phyloP scores from a whole-genome alignment of 441 rosid genomes.

The Adansonia gregorii region DNA sequence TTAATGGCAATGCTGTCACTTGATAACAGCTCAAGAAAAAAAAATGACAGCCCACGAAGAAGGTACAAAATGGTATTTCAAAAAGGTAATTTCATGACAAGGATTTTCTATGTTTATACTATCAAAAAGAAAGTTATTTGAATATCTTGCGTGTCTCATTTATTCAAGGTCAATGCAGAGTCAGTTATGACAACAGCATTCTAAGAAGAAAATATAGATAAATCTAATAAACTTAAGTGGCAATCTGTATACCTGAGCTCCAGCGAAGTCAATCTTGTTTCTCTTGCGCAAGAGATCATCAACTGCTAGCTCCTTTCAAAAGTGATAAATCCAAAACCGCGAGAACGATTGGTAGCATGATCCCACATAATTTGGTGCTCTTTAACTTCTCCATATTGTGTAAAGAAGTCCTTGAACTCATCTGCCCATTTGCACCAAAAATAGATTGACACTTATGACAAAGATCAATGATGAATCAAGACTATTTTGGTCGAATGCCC shows the following conservation, averaged over 20 bases:
- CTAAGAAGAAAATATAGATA: neutral
- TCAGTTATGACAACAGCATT: neutral
- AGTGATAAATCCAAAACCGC: constrained; percentile 75
- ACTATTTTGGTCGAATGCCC: neutral
- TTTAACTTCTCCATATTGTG: constrained; percentile 65
- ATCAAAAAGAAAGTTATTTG: too few species aligned
- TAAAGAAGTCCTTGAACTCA: constrained; percentile 66
- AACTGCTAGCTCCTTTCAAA: constrained; percentile 64
- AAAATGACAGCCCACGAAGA: neutral
- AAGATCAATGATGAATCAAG: neutral
- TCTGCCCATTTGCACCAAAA: constrained; percentile 40
- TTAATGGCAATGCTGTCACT: neutral
- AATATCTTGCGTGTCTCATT: neutral
- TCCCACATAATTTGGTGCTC: constrained; percentile 77
- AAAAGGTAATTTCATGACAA: neutral
- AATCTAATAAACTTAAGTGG: neutral
- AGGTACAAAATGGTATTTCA: neutral
- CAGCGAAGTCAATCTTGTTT: constrained; percentile 63
- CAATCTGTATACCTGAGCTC: constrained; percentile 53
- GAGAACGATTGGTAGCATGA: constrained; percentile 69
- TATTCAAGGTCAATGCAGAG: neutral
- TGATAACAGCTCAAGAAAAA: neutral
- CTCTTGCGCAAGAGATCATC: constrained; percentile 66
- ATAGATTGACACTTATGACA: constrained; percentile 17
- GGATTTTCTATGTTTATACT: neutral